phyloP scores from a whole-genome alignment of 1,139 yeast species.

The Yamadazyma atmosphaerica region DNA sequence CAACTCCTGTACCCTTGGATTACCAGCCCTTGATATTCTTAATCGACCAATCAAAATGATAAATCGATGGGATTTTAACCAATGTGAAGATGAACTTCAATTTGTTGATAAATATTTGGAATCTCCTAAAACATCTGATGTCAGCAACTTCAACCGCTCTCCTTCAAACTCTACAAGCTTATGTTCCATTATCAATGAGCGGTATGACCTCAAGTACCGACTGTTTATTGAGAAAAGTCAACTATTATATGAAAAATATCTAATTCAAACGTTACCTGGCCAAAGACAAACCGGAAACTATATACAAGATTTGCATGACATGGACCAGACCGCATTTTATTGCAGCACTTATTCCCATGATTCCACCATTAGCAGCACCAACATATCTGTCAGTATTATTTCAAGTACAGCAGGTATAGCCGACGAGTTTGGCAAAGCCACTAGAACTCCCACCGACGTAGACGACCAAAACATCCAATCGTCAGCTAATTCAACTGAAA shows the following conservation, averaged over 20 bases:
- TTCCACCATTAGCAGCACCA: conserved; percentile 1
- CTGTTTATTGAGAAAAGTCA: conserved; percentile 13
- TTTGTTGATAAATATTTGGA: conserved; percentile 16
- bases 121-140: too few species aligned
- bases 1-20: conserved; percentile 29
- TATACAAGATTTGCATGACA: conserved; percentile 2
- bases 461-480: conserved; percentile 9
- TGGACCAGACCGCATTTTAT: conserved; percentile 3
- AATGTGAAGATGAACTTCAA: conserved; percentile 31
- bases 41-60: conserved; percentile 24
- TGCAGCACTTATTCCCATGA: conserved; percentile 5
- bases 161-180: too few species aligned
- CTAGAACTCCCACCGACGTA: conserved; percentile 8
- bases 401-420: neutral
- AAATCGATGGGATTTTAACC: conserved; percentile 36
- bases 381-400: neutral
- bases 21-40: conserved; percentile 15
- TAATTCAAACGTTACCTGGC: conserved; percentile 8
- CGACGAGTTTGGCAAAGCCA: conserved; percentile 9
- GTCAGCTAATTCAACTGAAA: conserved; percentile 13
- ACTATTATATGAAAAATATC: conserved; percentile 10
- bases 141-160: too few species aligned
- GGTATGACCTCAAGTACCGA: conserved; percentile 9
- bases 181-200: conserved; percentile 3
- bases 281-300: conserved; percentile 6